Evolutionary conservation across 495 filamentous ascomycete genomes (phyloP).

Genomic region (Penicillium samsonianum): DNA sequence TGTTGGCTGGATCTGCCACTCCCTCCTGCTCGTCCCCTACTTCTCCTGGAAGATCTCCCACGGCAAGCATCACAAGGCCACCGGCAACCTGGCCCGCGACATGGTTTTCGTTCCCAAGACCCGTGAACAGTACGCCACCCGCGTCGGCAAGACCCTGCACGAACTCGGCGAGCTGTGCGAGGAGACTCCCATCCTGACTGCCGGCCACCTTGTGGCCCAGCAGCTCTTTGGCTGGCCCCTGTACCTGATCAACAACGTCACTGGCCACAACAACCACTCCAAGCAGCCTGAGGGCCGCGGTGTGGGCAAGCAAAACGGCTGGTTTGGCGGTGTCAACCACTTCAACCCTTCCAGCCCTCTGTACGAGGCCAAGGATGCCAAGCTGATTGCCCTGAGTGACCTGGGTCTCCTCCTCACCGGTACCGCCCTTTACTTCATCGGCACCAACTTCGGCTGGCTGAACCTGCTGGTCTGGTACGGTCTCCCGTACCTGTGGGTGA

Average conservation of each 20-base stretch:
- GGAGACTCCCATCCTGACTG: slow-evolving; percentile 87
- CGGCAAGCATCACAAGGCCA: slow-evolving; percentile 94
- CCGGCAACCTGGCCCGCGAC: slow-evolving; percentile 91
- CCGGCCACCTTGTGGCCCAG: slow-evolving; percentile 70
- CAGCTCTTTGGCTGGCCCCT: slow-evolving; percentile 88
- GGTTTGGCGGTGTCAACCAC: slow-evolving; percentile 83
- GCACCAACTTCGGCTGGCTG: slow-evolving; percentile 73
- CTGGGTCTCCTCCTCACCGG: slow-evolving; percentile 66
- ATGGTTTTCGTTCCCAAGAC: slow-evolving; percentile 97
- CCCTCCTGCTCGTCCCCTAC: slow-evolving; percentile 79
- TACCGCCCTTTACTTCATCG: slow-evolving; percentile 58
- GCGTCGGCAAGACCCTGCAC: slow-evolving; percentile 67
- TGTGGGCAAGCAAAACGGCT: slow-evolving; percentile 85
- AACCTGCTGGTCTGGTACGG: slow-evolving; percentile 94
- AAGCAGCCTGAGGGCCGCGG: slow-evolving; percentile 83
- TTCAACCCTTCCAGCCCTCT: slow-evolving; percentile 85
- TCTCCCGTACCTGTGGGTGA: slow-evolving; percentile 94
- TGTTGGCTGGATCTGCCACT: slow-evolving; percentile 85
- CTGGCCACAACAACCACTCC: slow-evolving; percentile 91
- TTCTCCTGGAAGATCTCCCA: slow-evolving; percentile 94
- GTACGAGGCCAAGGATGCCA: slow-evolving; percentile 86
- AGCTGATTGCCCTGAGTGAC: slow-evolving; percentile 82
- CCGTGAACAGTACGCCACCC: slow-evolving; percentile 69
- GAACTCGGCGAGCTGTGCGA: slow-evolving; percentile 86
- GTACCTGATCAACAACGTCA: slow-evolving; percentile 82